Conservation (phyloP, 257 asterid genomes). For the Catharanthus roseus region DNA sequence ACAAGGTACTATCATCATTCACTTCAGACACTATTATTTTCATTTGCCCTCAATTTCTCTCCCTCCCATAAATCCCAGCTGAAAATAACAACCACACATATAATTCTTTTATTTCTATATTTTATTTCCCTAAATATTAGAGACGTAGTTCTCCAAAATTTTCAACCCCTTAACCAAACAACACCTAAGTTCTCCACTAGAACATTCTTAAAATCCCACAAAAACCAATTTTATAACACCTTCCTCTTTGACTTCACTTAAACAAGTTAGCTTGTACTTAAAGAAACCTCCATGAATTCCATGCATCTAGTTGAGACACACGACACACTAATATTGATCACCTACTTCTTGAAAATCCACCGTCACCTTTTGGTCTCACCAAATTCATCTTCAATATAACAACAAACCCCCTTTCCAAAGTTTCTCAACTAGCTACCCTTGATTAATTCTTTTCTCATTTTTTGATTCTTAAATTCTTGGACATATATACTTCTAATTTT, state of each 20-base stretch:
- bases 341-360: constrained; percentile 44
- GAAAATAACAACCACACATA: no score
- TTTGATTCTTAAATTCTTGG: background rate
- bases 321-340: constrained; percentile 37
- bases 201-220: constrained; percentile 14
- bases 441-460: background rate
- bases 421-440: no score
- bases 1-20: no score
- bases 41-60: no score
- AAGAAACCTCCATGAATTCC: constrained; percentile 32
- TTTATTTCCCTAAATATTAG: background rate
- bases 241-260: constrained; percentile 16
- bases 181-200: constrained; percentile 31
- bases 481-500: constrained; percentile 20
- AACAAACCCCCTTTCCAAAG: constrained; percentile 39
- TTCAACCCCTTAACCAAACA: constrained; percentile 30
- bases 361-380: constrained; percentile 46
- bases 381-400: constrained; percentile 30
- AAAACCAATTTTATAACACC: background rate
- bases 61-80: no score
- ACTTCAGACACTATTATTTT: no score
- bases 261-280: constrained; percentile 23
- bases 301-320: constrained; percentile 45
- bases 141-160: background rate
- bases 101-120: no score